A percentile compares a stretch with the other conserved stretches of the same genome.
These are phyloP conservation scores for Eimeria tenella DNA, from an alignment of 169 alveolate species.

Conservation along the genomic window DNA sequence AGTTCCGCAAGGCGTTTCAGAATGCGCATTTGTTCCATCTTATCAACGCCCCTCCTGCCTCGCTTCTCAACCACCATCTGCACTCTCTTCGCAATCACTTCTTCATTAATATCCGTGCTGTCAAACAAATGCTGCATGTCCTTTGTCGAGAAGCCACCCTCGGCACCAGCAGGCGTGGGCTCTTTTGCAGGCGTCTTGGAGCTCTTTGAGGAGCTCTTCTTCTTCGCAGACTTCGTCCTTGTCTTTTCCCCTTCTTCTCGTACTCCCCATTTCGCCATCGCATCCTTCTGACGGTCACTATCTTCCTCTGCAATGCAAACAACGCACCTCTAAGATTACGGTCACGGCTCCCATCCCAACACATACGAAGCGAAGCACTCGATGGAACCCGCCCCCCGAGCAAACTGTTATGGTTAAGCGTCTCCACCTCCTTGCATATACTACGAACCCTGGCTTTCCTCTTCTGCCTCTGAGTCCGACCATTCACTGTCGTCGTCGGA, in stretches of 20 bases:
- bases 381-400: too few relatives aligned
- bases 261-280: slow-evolving; percentile 76
- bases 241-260: slow-evolving; percentile 87
- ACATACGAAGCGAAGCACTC: too few relatives aligned
- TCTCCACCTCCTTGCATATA: not conserved
- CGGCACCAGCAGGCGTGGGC: slow-evolving; percentile 74
- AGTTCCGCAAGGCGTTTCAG: slow-evolving; percentile 90
- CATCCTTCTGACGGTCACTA: slow-evolving; percentile 76
- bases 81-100: slow-evolving; percentile 87
- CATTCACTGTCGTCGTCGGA: slow-evolving; percentile 77
- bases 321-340: not conserved
- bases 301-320: slow-evolving; percentile 67
- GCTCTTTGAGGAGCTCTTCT: slow-evolving; percentile 84
- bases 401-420: not conserved
- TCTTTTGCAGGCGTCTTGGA: slow-evolving; percentile 84
- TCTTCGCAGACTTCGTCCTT: slow-evolving; percentile 85
- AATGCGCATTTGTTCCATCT: slow-evolving; percentile 89
- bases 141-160: slow-evolving; percentile 74
- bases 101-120: slow-evolving; percentile 87
- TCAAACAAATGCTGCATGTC: slow-evolving; percentile 87
- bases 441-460: slow-evolving; percentile 35
- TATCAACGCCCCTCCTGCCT: slow-evolving; percentile 93
- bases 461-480: slow-evolving; percentile 78
- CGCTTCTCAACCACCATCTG: slow-evolving; percentile 91
- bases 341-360: too few relatives aligned